Conservation (phyloP, 1,284 basidiomycete genomes). For the Takashimella koratensis region DNA sequence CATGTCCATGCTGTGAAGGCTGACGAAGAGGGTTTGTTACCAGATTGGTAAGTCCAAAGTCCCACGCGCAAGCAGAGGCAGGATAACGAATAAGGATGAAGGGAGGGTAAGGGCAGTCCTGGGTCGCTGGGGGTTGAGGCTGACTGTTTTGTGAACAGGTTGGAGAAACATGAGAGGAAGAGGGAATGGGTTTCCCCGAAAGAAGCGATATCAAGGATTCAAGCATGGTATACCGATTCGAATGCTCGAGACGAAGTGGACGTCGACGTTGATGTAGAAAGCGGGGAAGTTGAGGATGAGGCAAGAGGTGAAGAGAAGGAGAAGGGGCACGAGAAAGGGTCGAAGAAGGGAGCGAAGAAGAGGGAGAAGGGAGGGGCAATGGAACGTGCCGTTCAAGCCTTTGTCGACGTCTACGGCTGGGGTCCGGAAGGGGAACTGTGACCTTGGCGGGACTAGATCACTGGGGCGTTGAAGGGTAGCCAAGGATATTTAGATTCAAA, state of each 20-base stretch:
- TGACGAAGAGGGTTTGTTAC: conserved; percentile 12
- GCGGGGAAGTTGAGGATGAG: background rate
- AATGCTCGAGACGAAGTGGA: conserved; percentile 6
- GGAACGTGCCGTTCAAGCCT: conserved; percentile 25
- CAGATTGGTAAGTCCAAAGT: conserved; percentile 25
- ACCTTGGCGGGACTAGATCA: too few relatives aligned
- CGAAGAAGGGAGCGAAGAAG: conserved; percentile 25
- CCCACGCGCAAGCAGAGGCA: background rate
- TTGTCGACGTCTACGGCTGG: conserved; percentile 8
- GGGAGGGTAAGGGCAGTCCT: background rate
- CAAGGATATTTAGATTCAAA: too few relatives aligned
- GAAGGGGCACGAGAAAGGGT: background rate
- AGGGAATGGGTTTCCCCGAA: conserved; percentile 25
- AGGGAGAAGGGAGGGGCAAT: conserved; percentile 34
- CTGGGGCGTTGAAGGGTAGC: too few relatives aligned
- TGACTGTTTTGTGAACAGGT: conserved; percentile 21
- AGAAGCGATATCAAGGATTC: conserved; percentile 19
- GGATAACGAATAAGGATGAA: background rate
- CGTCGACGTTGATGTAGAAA: too few relatives aligned
- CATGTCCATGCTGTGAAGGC: conserved; percentile 30
- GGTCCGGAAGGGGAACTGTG: background rate
- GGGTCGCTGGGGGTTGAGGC: background rate
- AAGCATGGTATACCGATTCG: conserved; percentile 26
- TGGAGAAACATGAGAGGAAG: conserved; percentile 31
- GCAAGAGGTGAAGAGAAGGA: conserved; percentile 1